Evolutionary conservation across 2,329 filamentous ascomycete species (phyloP).

Genomic region (Claviceps cyperi): DNA sequence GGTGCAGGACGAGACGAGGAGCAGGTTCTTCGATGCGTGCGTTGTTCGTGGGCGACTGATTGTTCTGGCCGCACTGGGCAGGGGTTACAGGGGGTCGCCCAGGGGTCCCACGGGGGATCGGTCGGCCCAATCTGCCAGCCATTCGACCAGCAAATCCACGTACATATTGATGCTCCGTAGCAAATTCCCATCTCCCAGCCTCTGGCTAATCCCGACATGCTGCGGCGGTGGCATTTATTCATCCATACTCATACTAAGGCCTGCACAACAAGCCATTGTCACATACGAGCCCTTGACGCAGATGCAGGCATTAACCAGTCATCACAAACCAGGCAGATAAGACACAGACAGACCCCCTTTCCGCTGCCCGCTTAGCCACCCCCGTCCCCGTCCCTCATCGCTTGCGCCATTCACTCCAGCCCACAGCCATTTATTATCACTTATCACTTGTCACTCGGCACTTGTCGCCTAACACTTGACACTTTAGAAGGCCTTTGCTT

Average conservation of each 20-base stretch:
- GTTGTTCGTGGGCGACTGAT: conserved; percentile 6
- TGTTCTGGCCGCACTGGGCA: not conserved
- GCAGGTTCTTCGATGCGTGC: conserved; percentile 8
- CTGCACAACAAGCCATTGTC: too few species aligned
- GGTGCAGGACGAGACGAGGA: conserved; percentile 9
- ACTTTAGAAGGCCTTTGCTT: not conserved
- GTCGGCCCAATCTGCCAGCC: not conserved
- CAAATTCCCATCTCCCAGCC: too few species aligned
- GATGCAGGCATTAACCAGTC: too few species aligned
- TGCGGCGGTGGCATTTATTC: too few species aligned
- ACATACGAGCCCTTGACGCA: too few species aligned
- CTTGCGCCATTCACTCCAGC: not conserved
- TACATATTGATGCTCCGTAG: too few species aligned
- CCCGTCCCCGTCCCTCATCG: not conserved
- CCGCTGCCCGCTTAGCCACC: not conserved
- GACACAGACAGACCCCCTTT: too few species aligned
- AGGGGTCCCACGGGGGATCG: not conserved
- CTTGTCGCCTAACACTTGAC: not conserved
- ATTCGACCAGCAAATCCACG: not conserved
- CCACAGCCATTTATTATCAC: not conserved
- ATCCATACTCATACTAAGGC: too few species aligned
- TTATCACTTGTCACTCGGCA: not conserved
- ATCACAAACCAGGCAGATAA: not conserved
- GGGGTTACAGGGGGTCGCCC: not conserved
- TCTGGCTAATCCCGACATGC: too few species aligned